Percentiles rank a stretch among this genome's conserved stretches.
Evolutionary conservation across 2,329 filamentous ascomycete species (phyloP).

Genomic region (Fusarium virguliforme): DNA sequence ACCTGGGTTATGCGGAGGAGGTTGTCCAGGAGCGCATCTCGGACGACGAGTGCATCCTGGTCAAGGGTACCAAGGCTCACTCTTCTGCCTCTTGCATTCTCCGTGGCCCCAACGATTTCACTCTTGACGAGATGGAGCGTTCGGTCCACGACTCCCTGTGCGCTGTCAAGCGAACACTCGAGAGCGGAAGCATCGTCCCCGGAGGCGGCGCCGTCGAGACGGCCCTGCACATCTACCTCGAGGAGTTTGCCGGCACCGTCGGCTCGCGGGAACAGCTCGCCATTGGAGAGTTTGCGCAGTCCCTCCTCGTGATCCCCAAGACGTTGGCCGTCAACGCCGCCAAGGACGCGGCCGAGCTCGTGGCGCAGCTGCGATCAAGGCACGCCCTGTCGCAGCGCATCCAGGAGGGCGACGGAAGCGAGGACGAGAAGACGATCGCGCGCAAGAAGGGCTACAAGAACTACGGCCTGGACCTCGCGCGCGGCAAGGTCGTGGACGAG

Average conservation of each 20-base stretch:
- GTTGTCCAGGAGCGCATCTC: conserved; percentile 99
- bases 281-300: conserved; percentile 96
- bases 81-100: conserved; percentile 97
- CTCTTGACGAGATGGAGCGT: conserved; percentile 98
- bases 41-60: conserved; percentile 96
- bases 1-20: conserved; percentile 92
- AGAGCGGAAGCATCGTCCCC: conserved; percentile 96
- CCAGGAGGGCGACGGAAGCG: conserved; percentile 85
- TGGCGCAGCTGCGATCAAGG: conserved; percentile 93
- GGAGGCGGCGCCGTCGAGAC: conserved; percentile 98
- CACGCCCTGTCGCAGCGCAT: conserved; percentile 96
- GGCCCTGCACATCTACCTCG: conserved; percentile 98
- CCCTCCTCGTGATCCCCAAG: conserved; percentile 94
- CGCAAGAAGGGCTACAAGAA: conserved; percentile 99
- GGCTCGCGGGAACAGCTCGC: conserved; percentile 97
- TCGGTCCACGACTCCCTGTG: conserved; percentile 97
- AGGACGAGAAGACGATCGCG: conserved; percentile 90
- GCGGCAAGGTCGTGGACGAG: conserved; percentile 92
- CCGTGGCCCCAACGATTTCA: conserved; percentile 95
- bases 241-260: conserved; percentile 98
- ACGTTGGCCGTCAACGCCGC: conserved; percentile 97
- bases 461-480: conserved; percentile 92
- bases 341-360: conserved; percentile 95
- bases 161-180: conserved; percentile 95
- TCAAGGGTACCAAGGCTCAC: conserved; percentile 96